Evolutionary conservation across 257 asterid species (phyloP), one percentile per base, ranked within the genome.

Genomic region (Gentiana straminea): DNA sequence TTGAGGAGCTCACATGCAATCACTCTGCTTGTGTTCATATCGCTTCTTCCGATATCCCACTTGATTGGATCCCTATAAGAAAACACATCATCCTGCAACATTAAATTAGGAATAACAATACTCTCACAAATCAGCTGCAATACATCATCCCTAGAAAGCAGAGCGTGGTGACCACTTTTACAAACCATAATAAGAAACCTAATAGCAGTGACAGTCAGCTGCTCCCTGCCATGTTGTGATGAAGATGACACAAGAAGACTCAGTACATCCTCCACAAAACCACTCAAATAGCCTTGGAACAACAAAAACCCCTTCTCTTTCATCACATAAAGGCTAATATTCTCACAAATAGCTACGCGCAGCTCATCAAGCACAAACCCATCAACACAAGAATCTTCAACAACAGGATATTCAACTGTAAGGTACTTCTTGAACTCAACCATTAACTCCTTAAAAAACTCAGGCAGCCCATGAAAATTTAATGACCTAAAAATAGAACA

Each of bases 21-120:
- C 24, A 24, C 24, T 24, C 24, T 24, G 1, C 24, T 24, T 2
- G 95, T 86, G 75, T 81, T 94, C 13, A 79, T 77, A 68, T 86
- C 95, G 65, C 95, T 86, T 63, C 95, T 91, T 76, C 81, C 94
- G 94, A 86, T 84, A 64, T 86, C 95, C 75, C 94, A 78, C 60
- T 91, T 73, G 46, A 86, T 84, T 76, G 81, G 84, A 75, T 86
- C 95, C 49, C 84, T 74, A 74, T 75, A 84, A 57, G 81, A 84
- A 88, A 84, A 81, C 55, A 83, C 95, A 71, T 86, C 95, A 52
- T 86, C 95, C 73, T 86, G 79, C 44, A 86, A 67, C 94, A 86
- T 83, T 67, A 86, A 94, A 77, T 86, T 86, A 8, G 95, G 24
- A 24, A 24, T 24, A 24, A 24, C 24, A 24, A 24, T 24, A 24